Conservation (phyloP, 2,329 filamentous ascomycete genomes). For the Aspergillus proliferans region DNA sequence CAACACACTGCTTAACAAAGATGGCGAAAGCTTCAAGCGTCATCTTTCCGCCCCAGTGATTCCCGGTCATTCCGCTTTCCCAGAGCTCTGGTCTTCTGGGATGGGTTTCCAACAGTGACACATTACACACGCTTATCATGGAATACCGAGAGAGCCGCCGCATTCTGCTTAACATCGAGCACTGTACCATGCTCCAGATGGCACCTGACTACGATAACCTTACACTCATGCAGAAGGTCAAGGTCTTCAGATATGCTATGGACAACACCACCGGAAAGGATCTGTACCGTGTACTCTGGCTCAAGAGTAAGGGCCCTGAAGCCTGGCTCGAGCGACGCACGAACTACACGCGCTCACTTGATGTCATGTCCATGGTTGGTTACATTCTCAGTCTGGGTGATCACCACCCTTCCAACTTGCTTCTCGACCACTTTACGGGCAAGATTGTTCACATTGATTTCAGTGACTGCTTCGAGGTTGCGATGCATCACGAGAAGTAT, state of each 20-base stretch:
- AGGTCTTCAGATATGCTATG: constrained; percentile 97
- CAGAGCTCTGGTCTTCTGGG: constrained; percentile 92
- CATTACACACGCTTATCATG: constrained; percentile 89
- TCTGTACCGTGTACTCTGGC: constrained; percentile 93
- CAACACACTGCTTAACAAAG: constrained; percentile 88
- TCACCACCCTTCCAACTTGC: constrained; percentile 93
- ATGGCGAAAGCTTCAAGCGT: constrained; percentile 93
- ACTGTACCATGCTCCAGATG: constrained; percentile 99
- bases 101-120: constrained; percentile 97
- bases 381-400: constrained; percentile 97
- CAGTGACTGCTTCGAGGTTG: constrained; percentile 97
- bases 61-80: constrained; percentile 92
- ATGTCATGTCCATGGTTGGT: constrained; percentile 99
- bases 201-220: constrained; percentile 98
- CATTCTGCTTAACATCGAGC: constrained; percentile 97
- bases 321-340: constrained; percentile 95
- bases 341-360: constrained; percentile 96
- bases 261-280: constrained; percentile 99
- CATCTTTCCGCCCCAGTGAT: constrained; percentile 92
- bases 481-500: constrained; percentile 99
- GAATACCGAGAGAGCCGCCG: constrained; percentile 96
- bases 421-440: constrained; percentile 92
- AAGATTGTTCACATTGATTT: constrained; percentile 99
- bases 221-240: constrained; percentile 98
- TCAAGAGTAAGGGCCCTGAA: constrained; percentile 97